Percentiles rank a stretch among this genome's conserved stretches.
Conservation (phyloP, 306 rosid genomes). For the Chamaecrista fasciculata region DNA sequence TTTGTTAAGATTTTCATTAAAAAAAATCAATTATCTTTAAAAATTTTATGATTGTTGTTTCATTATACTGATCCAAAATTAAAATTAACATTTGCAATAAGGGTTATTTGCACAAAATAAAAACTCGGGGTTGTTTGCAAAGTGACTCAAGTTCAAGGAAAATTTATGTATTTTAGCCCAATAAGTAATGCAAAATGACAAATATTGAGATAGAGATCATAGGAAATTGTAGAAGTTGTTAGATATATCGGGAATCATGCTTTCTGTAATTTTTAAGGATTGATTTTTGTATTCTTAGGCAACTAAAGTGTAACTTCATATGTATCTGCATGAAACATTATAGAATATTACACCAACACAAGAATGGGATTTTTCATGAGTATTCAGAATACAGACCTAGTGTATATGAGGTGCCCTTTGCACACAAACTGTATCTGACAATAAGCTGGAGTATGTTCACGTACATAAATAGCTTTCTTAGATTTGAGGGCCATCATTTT, state of each 20-base stretch:
- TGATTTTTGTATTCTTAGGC: neutral
- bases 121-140: too few relatives aligned
- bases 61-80: too few relatives aligned
- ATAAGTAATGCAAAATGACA: conserved; percentile 5
- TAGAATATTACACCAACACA: neutral
- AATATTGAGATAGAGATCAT: conserved; percentile 8
- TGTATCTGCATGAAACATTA: conserved; percentile 12
- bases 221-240: neutral
- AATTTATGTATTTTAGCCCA: too few relatives aligned
- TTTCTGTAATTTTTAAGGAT: conserved; percentile 7
- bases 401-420: conserved; percentile 67
- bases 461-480: conserved; percentile 82
- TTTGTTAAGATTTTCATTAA: too few relatives aligned
- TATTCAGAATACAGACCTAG: conserved; percentile 50
- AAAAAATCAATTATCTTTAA: too few relatives aligned
- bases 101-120: too few relatives aligned
- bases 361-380: too few relatives aligned
- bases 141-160: too few relatives aligned
- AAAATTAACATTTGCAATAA: too few relatives aligned
- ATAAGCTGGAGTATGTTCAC: conserved; percentile 57
- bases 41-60: too few relatives aligned
- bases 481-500: conserved; percentile 73
- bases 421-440: conserved; percentile 79
- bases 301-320: too few relatives aligned
- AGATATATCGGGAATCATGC: conserved; percentile 16